phyloP scores from a whole-genome alignment of 768 basidiomycete species.

The Gymnopilus junonius region DNA sequence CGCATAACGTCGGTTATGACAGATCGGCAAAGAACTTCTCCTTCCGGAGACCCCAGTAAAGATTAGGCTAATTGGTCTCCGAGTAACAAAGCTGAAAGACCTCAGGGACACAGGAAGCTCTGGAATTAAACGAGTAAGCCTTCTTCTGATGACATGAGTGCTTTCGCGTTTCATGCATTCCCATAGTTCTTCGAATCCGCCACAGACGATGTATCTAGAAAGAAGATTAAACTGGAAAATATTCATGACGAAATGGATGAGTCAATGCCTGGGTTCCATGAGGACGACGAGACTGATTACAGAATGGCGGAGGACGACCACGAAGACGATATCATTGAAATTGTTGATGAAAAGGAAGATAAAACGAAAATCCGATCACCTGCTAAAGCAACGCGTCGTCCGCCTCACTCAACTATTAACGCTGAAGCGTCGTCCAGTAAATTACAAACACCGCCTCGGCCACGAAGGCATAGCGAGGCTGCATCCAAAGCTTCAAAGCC shows the following conservation, averaged over 20 bases:
- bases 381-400: conserved; percentile 8
- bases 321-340: conserved; percentile 23
- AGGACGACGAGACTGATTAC: conserved; percentile 49
- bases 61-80: conserved; percentile 84
- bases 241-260: conserved; percentile 28
- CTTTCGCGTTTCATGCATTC: neutral
- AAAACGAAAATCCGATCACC: conserved; percentile 3
- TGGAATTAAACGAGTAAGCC: conserved; percentile 76
- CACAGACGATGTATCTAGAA: conserved; percentile 37
- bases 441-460: conserved; percentile 10
- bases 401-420: conserved; percentile 22
- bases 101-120: conserved; percentile 48
- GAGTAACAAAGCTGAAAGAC: conserved; percentile 90
- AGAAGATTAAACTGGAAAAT: conserved; percentile 33
- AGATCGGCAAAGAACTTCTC: conserved; percentile 85
- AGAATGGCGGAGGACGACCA: conserved; percentile 21
- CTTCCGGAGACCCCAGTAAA: conserved; percentile 79
- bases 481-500: conserved; percentile 6
- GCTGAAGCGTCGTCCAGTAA: conserved; percentile 17
- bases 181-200: conserved; percentile 62
- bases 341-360: conserved; percentile 3
- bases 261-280: conserved; percentile 58
- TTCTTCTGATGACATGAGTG: neutral
- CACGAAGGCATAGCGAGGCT: conserved; percentile 27
- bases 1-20: conserved; percentile 8